Evolutionary conservation across 495 filamentous ascomycete species (phyloP).

Genomic region (Achaetomiella virescens): DNA sequence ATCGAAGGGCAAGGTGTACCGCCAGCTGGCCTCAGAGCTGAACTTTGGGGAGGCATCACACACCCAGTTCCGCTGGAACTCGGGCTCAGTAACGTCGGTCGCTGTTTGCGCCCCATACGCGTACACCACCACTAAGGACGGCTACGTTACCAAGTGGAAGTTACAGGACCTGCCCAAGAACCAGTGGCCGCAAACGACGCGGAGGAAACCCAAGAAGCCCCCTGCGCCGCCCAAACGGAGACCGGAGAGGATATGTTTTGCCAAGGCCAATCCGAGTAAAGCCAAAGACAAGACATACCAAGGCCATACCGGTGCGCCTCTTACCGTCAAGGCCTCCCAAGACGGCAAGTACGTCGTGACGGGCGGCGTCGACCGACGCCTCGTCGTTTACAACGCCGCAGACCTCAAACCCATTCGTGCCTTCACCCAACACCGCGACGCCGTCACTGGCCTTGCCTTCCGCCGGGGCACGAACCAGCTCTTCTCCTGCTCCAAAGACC

Average conservation of each 20-base stretch:
- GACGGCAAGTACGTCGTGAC: slow-evolving; percentile 89
- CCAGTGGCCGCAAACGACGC: slow-evolving; percentile 47
- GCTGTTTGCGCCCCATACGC: slow-evolving; percentile 70
- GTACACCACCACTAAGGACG: slow-evolving; percentile 85
- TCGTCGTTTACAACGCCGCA: slow-evolving; percentile 81
- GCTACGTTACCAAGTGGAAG: slow-evolving; percentile 81
- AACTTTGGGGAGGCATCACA: slow-evolving; percentile 55
- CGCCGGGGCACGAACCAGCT: slow-evolving; percentile 85
- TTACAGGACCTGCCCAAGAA: slow-evolving; percentile 53
- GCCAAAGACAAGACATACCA: slow-evolving; percentile 57
- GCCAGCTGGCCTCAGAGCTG: slow-evolving; percentile 64
- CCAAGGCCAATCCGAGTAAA: slow-evolving; percentile 57
- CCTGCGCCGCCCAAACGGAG: slow-evolving; percentile 58
- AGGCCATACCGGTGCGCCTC: slow-evolving; percentile 69
- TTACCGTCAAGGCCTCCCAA: slow-evolving; percentile 77
- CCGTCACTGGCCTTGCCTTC: slow-evolving; percentile 78
- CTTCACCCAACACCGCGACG: slow-evolving; percentile 87
- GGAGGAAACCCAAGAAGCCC: slow-evolving; percentile 55
- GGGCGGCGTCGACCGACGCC: slow-evolving; percentile 70
- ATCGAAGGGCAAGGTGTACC: slow-evolving; percentile 82
- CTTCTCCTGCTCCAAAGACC: slow-evolving; percentile 80
- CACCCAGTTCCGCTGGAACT: slow-evolving; percentile 68
- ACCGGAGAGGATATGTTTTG: slow-evolving; percentile 64
- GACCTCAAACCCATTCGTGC: slow-evolving; percentile 70
- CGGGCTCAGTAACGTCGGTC: slow-evolving; percentile 69